These are phyloP conservation scores for Chrysoporthe puriensis DNA, from an alignment of 2,329 filamentous ascomycete genomes.

Conservation along the genomic window DNA sequence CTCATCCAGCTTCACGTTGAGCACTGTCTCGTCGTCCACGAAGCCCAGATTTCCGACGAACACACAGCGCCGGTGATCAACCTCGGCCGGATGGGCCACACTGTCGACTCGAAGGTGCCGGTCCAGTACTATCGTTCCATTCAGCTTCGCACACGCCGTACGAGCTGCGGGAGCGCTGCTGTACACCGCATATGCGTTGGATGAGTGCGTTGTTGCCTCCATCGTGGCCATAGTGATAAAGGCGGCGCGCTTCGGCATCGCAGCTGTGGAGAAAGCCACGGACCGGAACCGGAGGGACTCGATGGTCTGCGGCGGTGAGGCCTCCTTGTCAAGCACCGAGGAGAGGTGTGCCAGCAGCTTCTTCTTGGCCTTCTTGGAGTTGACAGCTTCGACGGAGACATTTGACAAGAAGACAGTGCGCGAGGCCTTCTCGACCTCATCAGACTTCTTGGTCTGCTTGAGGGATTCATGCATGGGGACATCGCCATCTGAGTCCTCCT, in stretches of 20 bases:
- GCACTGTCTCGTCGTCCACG: conserved; percentile 83
- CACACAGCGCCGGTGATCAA: conserved; percentile 86
- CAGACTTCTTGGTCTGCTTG: conserved; percentile 53
- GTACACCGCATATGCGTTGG: conserved; percentile 94
- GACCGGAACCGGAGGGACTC: conserved; percentile 95
- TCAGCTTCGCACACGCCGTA: conserved; percentile 75
- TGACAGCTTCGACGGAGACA: conserved; percentile 81
- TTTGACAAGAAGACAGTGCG: conserved; percentile 94
- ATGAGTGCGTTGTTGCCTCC: conserved; percentile 87
- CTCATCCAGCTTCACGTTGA: conserved; percentile 66
- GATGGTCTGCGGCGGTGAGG: conserved; percentile 68
- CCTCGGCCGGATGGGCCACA: conserved; percentile 81
- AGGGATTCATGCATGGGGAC: conserved; percentile 62
- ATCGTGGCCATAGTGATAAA: conserved; percentile 90
- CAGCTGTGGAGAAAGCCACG: conserved; percentile 76
- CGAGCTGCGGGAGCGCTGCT: conserved; percentile 74
- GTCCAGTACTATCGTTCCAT: conserved; percentile 81
- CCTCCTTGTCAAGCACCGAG: conserved; percentile 66
- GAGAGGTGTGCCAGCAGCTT: conserved; percentile 74
- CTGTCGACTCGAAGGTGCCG: conserved; percentile 90
- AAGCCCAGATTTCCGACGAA: conserved; percentile 97
- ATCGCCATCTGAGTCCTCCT: conserved; percentile 44
- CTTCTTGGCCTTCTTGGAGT: conserved; percentile 80
- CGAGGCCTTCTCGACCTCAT: conserved; percentile 80
- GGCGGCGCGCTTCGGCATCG: conserved; percentile 90